Evolutionary conservation across 1,284 basidiomycete genomes (phyloP).

Genomic region (Pseudozyma sp.): DNA sequence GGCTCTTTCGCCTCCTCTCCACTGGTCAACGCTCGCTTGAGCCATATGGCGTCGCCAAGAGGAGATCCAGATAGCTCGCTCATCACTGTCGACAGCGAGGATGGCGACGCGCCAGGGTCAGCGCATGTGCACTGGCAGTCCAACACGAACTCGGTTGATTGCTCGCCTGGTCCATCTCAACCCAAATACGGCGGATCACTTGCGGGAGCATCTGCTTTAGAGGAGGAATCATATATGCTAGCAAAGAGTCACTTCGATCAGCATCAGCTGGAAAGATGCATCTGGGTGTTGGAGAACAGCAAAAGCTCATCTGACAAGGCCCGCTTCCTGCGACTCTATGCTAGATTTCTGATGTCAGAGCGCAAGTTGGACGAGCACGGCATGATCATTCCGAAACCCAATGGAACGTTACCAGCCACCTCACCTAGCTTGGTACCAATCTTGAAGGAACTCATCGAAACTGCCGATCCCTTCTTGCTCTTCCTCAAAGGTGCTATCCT

Average conservation of each 20-base stretch:
- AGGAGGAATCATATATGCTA: slow-evolving; percentile 74
- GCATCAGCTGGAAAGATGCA: slow-evolving; percentile 83
- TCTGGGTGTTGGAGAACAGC: slow-evolving; percentile 69
- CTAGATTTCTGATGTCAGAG: slow-evolving; percentile 76
- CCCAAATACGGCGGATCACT: not conserved
- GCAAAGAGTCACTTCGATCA: slow-evolving; percentile 82
- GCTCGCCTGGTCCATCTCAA: slow-evolving; percentile 35
- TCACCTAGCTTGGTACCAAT: slow-evolving; percentile 52
- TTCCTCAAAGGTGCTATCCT: slow-evolving; percentile 67
- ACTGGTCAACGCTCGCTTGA: slow-evolving; percentile 25
- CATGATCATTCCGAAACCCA: slow-evolving; percentile 51
- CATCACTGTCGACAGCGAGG: slow-evolving; percentile 46
- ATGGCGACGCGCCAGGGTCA: slow-evolving; percentile 33
- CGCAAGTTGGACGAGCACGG: slow-evolving; percentile 56
- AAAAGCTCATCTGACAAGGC: slow-evolving; percentile 72
- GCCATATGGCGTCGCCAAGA: slow-evolving; percentile 16
- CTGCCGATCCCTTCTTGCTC: slow-evolving; percentile 59
- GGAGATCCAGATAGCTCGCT: slow-evolving; percentile 42
- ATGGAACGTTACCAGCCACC: slow-evolving; percentile 45
- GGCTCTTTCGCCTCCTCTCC: slow-evolving; percentile 31
- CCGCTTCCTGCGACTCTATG: slow-evolving; percentile 82
- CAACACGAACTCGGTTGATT: slow-evolving; percentile 44
- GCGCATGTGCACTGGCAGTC: slow-evolving; percentile 54
- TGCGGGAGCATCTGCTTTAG: slow-evolving; percentile 28
- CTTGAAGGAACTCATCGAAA: slow-evolving; percentile 59